Conservation (phyloP, 2,329 filamentous ascomycete genomes). For the Sarocladium kiliense region DNA sequence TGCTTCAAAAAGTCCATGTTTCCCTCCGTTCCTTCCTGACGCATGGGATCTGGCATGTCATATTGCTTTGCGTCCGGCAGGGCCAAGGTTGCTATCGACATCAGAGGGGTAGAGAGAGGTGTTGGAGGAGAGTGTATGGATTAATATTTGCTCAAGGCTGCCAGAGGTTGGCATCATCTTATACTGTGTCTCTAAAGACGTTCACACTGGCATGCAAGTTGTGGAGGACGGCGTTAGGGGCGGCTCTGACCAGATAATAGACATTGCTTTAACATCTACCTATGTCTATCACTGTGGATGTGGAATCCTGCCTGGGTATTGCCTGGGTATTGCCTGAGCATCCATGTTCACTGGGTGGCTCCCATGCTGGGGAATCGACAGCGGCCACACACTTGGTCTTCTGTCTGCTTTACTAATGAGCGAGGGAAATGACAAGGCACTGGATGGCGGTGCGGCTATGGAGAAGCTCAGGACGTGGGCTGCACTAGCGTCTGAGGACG, state of each 20-base stretch:
- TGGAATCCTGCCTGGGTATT: no score
- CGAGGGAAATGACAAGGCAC: no score
- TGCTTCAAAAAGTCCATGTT: not conserved
- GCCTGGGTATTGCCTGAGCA: no score
- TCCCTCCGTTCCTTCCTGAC: not conserved
- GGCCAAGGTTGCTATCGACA: not conserved
- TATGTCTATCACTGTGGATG: no score
- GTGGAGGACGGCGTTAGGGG: not conserved
- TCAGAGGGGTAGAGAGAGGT: not conserved
- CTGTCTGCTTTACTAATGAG: no score
- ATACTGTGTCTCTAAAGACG: slow-evolving; percentile 9
- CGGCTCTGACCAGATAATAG: not conserved
- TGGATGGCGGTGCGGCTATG: no score
- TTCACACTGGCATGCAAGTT: slow-evolving; percentile 3
- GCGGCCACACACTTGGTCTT: no score
- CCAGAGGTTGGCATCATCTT: slow-evolving; percentile 1
- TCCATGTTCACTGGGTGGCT: no score
- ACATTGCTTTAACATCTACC: slow-evolving; percentile 3
- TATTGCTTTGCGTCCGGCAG: not conserved
- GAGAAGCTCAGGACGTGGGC: no score
- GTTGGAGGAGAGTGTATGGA: slow-evolving; percentile 1
- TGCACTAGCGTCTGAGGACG: not conserved
- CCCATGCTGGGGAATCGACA: no score
- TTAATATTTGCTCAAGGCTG: slow-evolving; percentile 8
- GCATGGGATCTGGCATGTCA: not conserved